Percentiles rank a stretch among this genome's conserved stretches.
Conservation (phyloP, 2,329 filamentous ascomycete genomes). For the Aspergillus cejpii region DNA sequence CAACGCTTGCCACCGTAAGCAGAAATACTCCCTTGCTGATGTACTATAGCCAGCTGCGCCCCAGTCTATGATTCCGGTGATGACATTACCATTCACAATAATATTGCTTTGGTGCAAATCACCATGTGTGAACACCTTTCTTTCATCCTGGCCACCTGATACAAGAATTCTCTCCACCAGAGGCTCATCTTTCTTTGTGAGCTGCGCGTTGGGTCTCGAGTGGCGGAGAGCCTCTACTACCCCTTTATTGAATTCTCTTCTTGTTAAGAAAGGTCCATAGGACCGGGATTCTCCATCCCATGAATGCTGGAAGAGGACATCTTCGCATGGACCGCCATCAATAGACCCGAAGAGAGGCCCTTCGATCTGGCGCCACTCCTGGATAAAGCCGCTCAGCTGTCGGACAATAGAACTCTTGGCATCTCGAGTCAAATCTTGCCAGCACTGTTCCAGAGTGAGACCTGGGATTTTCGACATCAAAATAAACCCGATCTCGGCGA, state of each 20-base stretch:
- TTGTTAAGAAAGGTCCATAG: slow-evolving; percentile 17
- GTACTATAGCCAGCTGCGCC: slow-evolving; percentile 13
- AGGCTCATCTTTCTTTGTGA: slow-evolving; percentile 8
- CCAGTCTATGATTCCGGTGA: slow-evolving; percentile 12
- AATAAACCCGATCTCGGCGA: slow-evolving; percentile 11
- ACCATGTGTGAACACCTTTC: slow-evolving; percentile 12
- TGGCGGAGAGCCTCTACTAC: slow-evolving; percentile 17
- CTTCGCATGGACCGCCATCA: slow-evolving; percentile 11
- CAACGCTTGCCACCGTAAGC: slow-evolving; percentile 7
- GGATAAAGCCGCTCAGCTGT: slow-evolving; percentile 9
- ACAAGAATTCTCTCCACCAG: slow-evolving; percentile 9
- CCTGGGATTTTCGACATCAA: slow-evolving; percentile 11
- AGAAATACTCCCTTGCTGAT: slow-evolving; percentile 11
- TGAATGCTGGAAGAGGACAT: slow-evolving; percentile 14
- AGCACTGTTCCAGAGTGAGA: slow-evolving; percentile 7
- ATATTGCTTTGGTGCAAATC: slow-evolving; percentile 14
- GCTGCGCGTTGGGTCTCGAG: slow-evolving; percentile 12
- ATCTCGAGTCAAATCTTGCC: slow-evolving; percentile 6
- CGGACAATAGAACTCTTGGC: slow-evolving; percentile 5
- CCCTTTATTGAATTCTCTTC: slow-evolving; percentile 14
- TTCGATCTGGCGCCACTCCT: slow-evolving; percentile 11
- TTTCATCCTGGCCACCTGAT: slow-evolving; percentile 5
- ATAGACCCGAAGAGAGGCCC: slow-evolving; percentile 12
- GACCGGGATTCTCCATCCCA: slow-evolving; percentile 10
- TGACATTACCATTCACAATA: slow-evolving; percentile 7